phyloP scores from a whole-genome alignment of 768 basidiomycete species.

The Mycena chlorophos region DNA sequence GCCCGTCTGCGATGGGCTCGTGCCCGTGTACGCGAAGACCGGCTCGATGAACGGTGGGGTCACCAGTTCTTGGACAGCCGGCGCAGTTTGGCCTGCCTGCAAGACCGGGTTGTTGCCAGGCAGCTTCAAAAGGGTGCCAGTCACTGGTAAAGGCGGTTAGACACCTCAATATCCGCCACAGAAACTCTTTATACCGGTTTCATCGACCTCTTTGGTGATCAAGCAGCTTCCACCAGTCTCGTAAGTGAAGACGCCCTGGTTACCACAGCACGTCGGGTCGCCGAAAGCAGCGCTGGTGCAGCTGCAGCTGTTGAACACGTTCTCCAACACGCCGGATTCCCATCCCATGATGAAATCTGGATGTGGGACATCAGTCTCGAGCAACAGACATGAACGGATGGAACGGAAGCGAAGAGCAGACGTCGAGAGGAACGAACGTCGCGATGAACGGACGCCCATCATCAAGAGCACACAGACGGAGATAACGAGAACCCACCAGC shows the following conservation, averaged over 20 bases:
- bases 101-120: constrained; percentile 57
- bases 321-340: constrained; percentile 54
- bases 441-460: not conserved
- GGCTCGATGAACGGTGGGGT: constrained; percentile 43
- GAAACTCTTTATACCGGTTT: constrained; percentile 42
- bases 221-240: constrained; percentile 40
- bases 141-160: too few relatives aligned
- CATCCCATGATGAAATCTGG: constrained; percentile 62
- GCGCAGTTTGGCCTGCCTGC: not conserved
- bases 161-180: not conserved
- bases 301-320: constrained; percentile 54
- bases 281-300: constrained; percentile 49
- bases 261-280: constrained; percentile 40
- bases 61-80: constrained; percentile 18
- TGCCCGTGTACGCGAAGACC: constrained; percentile 48
- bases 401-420: not conserved
- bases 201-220: constrained; percentile 49
- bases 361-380: not conserved
- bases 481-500: constrained; percentile 39
- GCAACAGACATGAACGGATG: not conserved
- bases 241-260: constrained; percentile 46
- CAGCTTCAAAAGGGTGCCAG: constrained; percentile 46
- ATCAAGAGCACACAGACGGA: not conserved
- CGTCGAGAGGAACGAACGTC: not conserved
- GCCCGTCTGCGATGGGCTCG: constrained; percentile 39